A percentile compares a stretch with the other conserved stretches of the same genome.
phyloP scores from a whole-genome alignment of 805 yeast genomes.

The Candida manassasensis region DNA sequence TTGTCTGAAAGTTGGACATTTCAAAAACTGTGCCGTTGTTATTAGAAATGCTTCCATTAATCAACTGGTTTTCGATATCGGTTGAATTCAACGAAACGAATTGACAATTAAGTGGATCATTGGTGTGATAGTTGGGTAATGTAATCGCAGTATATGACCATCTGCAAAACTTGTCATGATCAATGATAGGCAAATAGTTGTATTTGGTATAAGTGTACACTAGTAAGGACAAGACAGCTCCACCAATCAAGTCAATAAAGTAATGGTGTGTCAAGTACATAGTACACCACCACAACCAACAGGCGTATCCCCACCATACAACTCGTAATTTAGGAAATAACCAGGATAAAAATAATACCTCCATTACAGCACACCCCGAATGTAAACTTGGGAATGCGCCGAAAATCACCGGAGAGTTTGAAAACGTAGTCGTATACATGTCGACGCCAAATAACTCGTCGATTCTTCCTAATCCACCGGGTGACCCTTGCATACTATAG shows the following conservation, averaged over 20 bases:
- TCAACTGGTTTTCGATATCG: slow-evolving; percentile 1
- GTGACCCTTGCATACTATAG: slow-evolving; percentile 87
- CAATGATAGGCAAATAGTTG: slow-evolving; percentile 59
- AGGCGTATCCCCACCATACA: slow-evolving; percentile 70
- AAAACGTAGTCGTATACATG: slow-evolving; percentile 76
- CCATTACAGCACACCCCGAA: slow-evolving; percentile 92
- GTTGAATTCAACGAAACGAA: slow-evolving; percentile 9
- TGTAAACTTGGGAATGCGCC: slow-evolving; percentile 89
- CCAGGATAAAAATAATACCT: slow-evolving; percentile 79
- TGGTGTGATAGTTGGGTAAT: slow-evolving; percentile 20
- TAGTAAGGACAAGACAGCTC: slow-evolving; percentile 73
- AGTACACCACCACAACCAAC: slow-evolving; percentile 97
- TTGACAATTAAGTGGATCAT: slow-evolving; percentile 28
- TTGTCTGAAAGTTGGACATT: slow-evolving; percentile 4
- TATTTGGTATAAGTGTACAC: slow-evolving; percentile 69
- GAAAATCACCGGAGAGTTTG: slow-evolving; percentile 86
- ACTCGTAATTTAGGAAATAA: slow-evolving; percentile 69
- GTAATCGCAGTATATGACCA: slow-evolving; percentile 54
- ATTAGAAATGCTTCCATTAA: slow-evolving; percentile 3
- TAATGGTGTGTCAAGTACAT: slow-evolving; percentile 98
- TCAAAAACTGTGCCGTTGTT: slow-evolving; percentile 2
- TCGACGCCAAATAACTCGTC: slow-evolving; percentile 75
- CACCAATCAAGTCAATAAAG: slow-evolving; percentile 90
- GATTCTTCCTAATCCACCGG: slow-evolving; percentile 91
- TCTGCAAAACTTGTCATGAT: slow-evolving; percentile 53